Percentiles rank a stretch among this genome's conserved stretches.
phyloP scores from a whole-genome alignment of 208 protist genomes.

The Porcisia hertigi region DNA sequence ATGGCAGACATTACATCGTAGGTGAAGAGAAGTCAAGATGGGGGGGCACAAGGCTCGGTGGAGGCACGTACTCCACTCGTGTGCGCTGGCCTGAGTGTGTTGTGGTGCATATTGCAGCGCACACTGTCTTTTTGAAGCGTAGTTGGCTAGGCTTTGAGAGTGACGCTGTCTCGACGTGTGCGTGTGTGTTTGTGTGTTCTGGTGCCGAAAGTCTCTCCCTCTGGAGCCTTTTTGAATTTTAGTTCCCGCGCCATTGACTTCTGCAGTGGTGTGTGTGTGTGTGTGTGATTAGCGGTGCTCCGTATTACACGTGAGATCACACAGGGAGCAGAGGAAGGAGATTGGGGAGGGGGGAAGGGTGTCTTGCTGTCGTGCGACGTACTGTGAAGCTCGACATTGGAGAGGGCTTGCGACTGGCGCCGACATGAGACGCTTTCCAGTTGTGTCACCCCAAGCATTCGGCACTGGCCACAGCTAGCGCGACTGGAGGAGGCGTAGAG shows the following conservation, averaged over 20 bases:
- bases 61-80: background rate
- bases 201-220: background rate
- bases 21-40: background rate
- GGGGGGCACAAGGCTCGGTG: background rate
- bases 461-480: conserved; percentile 6
- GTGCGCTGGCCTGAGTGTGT: background rate
- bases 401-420: background rate
- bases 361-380: background rate
- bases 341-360: background rate
- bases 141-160: background rate
- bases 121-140: background rate
- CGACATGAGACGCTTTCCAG: background rate
- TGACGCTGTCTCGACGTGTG: background rate
- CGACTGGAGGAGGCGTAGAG: conserved; percentile 62
- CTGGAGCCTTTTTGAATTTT: background rate
- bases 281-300: background rate
- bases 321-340: background rate
- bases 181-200: no score
- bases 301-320: background rate
- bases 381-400: background rate
- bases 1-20: background rate
- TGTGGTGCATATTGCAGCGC: background rate
- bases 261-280: background rate
- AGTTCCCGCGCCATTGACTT: no score
- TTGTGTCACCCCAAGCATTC: background rate